Base-by-base conservation (phyloP, 805 yeast species). In the Saturnispora halmiae region DNA sequence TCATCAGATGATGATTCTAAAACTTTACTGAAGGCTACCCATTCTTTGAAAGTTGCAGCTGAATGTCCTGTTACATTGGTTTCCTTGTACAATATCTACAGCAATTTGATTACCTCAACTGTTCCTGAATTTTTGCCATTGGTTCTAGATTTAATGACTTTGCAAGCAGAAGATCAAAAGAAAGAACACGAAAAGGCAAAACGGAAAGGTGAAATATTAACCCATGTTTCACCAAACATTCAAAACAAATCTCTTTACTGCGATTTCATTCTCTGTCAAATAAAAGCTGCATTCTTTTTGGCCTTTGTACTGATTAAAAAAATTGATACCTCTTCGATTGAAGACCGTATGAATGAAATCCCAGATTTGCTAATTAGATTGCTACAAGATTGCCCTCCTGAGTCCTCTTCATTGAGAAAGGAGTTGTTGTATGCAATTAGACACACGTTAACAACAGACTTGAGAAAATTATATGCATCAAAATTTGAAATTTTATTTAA, bases 61-160 rank as follows among this genome's bases (percentile, higher is more conserved):
- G 99, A 92, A 59, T 88, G 97, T 56, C 99, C 99, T 8, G 90
- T 92, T 30, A 87, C 95, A 4, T 82, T 92, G 79, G 98, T 92
- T 3, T 77, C 95, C 6, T 66, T 94, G 39, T 86, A 85, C 52
- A 83, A 95, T 1, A 78, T 95, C 0, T 87, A 88, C 63, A 85
- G 87, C 55, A 76, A 75, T 27, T 62, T 86, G 39, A 83, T 82
- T 1, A 73, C 75, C 35, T 64, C 82, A 0, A 76, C 90, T 3
- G 67, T 92, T 25, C 84, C 88, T 2, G 66, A 63, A 15, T 84
- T 90, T 48, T 72, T 88, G 37, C 96, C 97, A 1, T 76, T 79
- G 41, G 82, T 90, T 19, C 77, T 94, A 41, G 75, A 73, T 42
- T 66, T 88, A 42, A 67, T 92, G 49, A 69, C 73, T 28, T 62